Evolutionary conservation across 2,329 filamentous ascomycete genomes (phyloP), one percentile per base, ranked within the genome.

Genomic region (Scorias spongiosa): DNA sequence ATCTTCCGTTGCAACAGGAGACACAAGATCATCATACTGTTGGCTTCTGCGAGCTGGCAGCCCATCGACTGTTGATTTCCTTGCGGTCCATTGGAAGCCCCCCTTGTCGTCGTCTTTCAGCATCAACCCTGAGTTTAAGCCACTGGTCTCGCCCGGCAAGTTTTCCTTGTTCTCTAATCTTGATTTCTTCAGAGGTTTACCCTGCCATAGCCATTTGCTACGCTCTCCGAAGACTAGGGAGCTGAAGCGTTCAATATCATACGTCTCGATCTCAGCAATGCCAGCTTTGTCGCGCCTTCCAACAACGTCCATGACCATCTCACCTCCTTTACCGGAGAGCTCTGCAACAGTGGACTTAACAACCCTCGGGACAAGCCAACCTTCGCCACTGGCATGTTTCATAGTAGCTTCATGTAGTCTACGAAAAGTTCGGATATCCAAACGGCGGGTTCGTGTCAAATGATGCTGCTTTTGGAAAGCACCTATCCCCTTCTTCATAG

Each of bases 281-380:
- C 86, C 85, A 44, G 80, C 85, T 63, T 93, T 93, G 53, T 93
- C 87, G 40, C 81, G 79, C 29, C 68, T 66, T 20, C 83, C 83
- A 5, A 94, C 87, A 70, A 93, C 93, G n/a, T 86, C 88, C 70
- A 93, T 86, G 40, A 95, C 81, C 66, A 95, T 84, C 61, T 95
- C 89, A 40, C 88, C 88, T 43, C 89, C 81, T 60, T 95, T 94
- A 11, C 91, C 89, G 52, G 86, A 86, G 34, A 98, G 77, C 62
- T 95, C 91, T 14, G 84, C 87, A 40, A 96, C 84, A 0, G 89
- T 95, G 2, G 86, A 93, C 60, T 96, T 96, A 55, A 98, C 86
- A 14, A 89, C 88, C 56, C 85, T 81, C 42, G 87, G 84, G n/a
- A 93, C 84, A 12, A 81, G 83, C 85, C 89, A 95, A 2, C 82